Evolutionary conservation across 2,329 filamentous ascomycete species (phyloP).

Genomic region (Colletotrichum somersetense): DNA sequence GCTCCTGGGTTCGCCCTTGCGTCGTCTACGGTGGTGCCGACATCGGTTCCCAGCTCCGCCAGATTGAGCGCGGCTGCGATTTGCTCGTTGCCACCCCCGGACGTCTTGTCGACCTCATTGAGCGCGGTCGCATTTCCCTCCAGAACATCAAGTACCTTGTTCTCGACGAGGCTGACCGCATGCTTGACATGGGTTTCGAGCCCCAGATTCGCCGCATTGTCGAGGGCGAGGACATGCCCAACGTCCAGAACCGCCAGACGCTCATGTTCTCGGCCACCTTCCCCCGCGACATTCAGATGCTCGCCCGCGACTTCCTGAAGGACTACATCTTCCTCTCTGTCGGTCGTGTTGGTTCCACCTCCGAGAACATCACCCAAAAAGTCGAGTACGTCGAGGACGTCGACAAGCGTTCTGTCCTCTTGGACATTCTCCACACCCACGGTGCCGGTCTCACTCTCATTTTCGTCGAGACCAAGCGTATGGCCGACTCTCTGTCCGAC

Average conservation of each 20-base stretch:
- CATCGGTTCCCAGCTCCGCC: constrained; percentile 96
- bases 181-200: constrained; percentile 99
- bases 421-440: constrained; percentile 97
- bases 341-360: constrained; percentile 97
- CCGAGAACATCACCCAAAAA: constrained; percentile 99
- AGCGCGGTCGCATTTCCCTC: constrained; percentile 97
- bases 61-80: constrained; percentile 98
- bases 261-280: constrained; percentile 99
- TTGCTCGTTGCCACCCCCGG: constrained; percentile 96
- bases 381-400: constrained; percentile 96
- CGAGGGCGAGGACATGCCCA: constrained; percentile 97
- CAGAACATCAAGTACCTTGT: constrained; percentile 99
- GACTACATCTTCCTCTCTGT: constrained; percentile 99
- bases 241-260: constrained; percentile 86
- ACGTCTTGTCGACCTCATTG: constrained; percentile 96
- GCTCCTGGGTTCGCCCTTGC: constrained; percentile 98
- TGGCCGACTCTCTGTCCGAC: constrained; percentile 97
- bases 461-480: constrained; percentile 99
- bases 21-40: constrained; percentile 99
- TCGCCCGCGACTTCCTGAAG: constrained; percentile 97
- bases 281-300: constrained; percentile 98
- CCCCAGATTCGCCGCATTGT: constrained; percentile 99
- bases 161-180: constrained; percentile 98
- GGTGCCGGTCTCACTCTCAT: constrained; percentile 91
- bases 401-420: constrained; percentile 97